phyloP scores from a whole-genome alignment of 148 eudicot genomes.

The Nepenthes gracilis region DNA sequence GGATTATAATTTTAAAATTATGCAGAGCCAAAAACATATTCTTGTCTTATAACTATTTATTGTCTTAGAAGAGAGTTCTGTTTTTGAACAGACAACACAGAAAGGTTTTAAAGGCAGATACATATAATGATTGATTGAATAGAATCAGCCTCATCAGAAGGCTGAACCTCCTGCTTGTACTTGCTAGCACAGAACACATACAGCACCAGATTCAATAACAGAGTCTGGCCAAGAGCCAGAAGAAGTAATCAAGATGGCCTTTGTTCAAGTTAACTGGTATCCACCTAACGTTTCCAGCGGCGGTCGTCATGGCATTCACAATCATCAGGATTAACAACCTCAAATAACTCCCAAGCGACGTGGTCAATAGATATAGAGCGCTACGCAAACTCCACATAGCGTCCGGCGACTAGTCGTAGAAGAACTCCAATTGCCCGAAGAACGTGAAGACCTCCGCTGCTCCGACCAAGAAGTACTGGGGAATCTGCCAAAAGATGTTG shows the following conservation, averaged over 20 bases:
- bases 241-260: constrained; percentile 83
- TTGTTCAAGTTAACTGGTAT: constrained; percentile 74
- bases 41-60: no score
- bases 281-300: constrained; percentile 32
- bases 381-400: constrained; percentile 90
- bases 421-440: constrained; percentile 84
- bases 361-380: constrained; percentile 92
- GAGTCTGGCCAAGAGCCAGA: constrained; percentile 63
- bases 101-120: no score
- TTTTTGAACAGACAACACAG: no score
- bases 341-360: constrained; percentile 82
- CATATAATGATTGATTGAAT: no score
- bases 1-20: no score
- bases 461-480: constrained; percentile 74
- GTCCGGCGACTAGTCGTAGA: constrained; percentile 84
- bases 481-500: constrained; percentile 87
- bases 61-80: no score
- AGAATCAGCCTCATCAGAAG: no score
- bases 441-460: constrained; percentile 95
- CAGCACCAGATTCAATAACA: constrained; percentile 46
- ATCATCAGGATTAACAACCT: constrained; percentile 66
- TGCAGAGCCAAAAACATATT: no score
- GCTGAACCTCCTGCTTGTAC: constrained; percentile 27
- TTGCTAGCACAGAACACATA: constrained; percentile 56
- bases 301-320: constrained; percentile 68